A percentile compares a stretch with the other conserved stretches of the same genome.
These are phyloP conservation scores for Quercus cerris DNA, from an alignment of 306 rosid species.

Conservation along the genomic window DNA sequence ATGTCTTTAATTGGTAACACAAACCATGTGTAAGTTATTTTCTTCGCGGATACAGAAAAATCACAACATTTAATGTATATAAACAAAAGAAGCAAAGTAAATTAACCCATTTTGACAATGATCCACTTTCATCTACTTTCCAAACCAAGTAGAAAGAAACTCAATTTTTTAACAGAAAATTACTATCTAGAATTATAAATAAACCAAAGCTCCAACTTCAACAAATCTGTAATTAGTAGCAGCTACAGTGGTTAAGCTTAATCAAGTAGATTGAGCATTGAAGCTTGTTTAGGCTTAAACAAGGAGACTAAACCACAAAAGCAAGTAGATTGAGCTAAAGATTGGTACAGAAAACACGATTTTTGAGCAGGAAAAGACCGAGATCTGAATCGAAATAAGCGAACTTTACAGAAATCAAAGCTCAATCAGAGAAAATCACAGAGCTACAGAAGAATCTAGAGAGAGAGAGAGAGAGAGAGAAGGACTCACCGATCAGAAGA, in stretches of 20 bases:
- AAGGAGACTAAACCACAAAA: not conserved
- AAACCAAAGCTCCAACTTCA: not conserved
- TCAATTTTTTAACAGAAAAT: not conserved
- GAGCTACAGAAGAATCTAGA: slow-evolving; percentile 7
- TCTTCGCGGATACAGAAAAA: not conserved
- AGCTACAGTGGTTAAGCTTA: not conserved
- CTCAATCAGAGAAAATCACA: slow-evolving; percentile 13
- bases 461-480: slow-evolving; percentile 23
- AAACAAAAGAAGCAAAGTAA: not conserved
- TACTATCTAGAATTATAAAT: not conserved
- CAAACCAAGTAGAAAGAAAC: not conserved
- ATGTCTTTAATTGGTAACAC: not conserved
- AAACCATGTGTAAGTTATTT: not conserved
- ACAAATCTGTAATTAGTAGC: no score
- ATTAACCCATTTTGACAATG: not conserved
- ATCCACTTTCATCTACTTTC: not conserved
- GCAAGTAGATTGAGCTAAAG: slow-evolving; percentile 46
- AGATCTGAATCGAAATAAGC: slow-evolving; percentile 60
- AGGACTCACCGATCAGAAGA: slow-evolving; percentile 97
- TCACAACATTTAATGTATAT: not conserved
- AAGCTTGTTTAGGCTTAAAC: no score
- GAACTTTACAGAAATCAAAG: slow-evolving; percentile 35
- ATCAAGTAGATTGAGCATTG: slow-evolving; percentile 20
- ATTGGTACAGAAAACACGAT: slow-evolving; percentile 34
- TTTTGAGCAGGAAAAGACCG: slow-evolving; percentile 29